Evolutionary conservation across 2,329 filamentous ascomycete species (phyloP).

Genomic region (Aureobasidium melanogenum): DNA sequence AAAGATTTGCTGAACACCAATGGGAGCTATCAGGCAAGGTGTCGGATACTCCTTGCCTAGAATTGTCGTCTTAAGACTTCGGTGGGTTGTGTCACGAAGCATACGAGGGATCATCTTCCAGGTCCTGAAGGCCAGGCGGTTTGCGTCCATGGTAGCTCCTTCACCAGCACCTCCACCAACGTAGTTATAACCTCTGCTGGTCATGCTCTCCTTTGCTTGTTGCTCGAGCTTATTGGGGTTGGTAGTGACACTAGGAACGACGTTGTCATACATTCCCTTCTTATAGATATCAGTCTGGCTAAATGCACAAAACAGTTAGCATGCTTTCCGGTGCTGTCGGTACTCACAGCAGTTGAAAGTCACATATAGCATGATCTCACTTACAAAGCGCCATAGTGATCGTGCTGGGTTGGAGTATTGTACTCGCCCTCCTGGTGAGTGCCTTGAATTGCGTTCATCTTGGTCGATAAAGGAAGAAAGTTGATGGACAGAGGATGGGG

Average conservation of each 20-base stretch:
- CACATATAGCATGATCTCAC: too few species aligned
- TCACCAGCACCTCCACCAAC: slow-evolving; percentile 26
- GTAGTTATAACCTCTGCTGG: slow-evolving; percentile 37
- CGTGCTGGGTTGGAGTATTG: not conserved
- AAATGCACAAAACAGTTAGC: too few species aligned
- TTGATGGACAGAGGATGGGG: not conserved
- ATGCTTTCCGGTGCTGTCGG: too few species aligned
- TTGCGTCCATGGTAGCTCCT: slow-evolving; percentile 26
- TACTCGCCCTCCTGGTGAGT: not conserved
- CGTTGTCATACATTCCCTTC: slow-evolving; percentile 42
- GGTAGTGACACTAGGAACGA: slow-evolving; percentile 47
- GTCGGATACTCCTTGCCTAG: slow-evolving; percentile 16
- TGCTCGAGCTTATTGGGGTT: slow-evolving; percentile 49
- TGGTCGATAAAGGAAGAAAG: not conserved
- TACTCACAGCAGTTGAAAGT: too few species aligned
- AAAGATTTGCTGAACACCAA: slow-evolving; percentile 61
- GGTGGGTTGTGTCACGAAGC: slow-evolving; percentile 7
- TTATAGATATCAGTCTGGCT: slow-evolving; percentile 40
- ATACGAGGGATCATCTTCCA: slow-evolving; percentile 17
- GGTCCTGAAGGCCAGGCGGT: slow-evolving; percentile 15
- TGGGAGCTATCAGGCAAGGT: slow-evolving; percentile 56
- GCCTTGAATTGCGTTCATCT: slow-evolving; percentile 12
- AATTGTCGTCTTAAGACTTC: slow-evolving; percentile 16
- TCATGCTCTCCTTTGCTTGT: slow-evolving; percentile 44
- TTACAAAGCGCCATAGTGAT: slow-evolving; percentile 33